Percentiles rank a stretch among this genome's conserved stretches.
Evolutionary conservation across 495 filamentous ascomycete genomes (phyloP).

Genomic region (Alectoria sarmentosa): DNA sequence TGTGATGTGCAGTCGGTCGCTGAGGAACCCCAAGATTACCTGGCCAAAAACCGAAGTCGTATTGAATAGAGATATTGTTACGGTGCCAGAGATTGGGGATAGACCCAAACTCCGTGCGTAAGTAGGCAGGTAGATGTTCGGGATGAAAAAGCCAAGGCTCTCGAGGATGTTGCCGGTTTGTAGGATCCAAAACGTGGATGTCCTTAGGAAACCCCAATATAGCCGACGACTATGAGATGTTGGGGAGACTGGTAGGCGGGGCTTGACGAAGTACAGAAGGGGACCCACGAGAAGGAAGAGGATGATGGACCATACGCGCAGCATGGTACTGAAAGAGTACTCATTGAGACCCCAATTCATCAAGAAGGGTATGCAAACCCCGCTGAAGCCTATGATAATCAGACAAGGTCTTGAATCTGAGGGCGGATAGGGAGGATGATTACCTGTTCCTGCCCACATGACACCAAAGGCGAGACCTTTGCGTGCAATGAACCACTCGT

Average conservation of each 20-base stretch:
- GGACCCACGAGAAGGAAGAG: conserved; percentile 45
- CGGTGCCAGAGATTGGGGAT: conserved; percentile 38
- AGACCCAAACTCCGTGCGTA: conserved; percentile 47
- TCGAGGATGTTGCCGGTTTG: conserved; percentile 53
- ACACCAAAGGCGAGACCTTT: conserved; percentile 49
- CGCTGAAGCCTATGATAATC: conserved; percentile 34
- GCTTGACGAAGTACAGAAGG: conserved; percentile 50
- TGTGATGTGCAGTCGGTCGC: conserved; percentile 53
- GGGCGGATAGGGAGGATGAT: background rate
- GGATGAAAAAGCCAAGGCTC: conserved; percentile 61
- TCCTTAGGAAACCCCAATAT: conserved; percentile 43
- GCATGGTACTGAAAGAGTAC: conserved; percentile 50
- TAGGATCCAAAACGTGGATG: conserved; percentile 47
- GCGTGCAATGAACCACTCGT: conserved; percentile 50
- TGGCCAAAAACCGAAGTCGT: conserved; percentile 50
- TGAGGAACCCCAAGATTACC: conserved; percentile 51
- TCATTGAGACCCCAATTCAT: conserved; percentile 43
- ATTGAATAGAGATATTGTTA: conserved; percentile 52
- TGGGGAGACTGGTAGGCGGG: conserved; percentile 44
- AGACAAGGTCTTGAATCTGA: background rate
- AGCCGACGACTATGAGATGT: conserved; percentile 32
- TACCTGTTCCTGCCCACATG: conserved; percentile 37
- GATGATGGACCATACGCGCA: conserved; percentile 46
- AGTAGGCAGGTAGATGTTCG: conserved; percentile 56
- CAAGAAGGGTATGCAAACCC: conserved; percentile 47